Percentiles rank a stretch among this genome's conserved stretches.
phyloP scores from a whole-genome alignment of 1,139 yeast genomes.

The Hemisphaericaspora subhashii region DNA sequence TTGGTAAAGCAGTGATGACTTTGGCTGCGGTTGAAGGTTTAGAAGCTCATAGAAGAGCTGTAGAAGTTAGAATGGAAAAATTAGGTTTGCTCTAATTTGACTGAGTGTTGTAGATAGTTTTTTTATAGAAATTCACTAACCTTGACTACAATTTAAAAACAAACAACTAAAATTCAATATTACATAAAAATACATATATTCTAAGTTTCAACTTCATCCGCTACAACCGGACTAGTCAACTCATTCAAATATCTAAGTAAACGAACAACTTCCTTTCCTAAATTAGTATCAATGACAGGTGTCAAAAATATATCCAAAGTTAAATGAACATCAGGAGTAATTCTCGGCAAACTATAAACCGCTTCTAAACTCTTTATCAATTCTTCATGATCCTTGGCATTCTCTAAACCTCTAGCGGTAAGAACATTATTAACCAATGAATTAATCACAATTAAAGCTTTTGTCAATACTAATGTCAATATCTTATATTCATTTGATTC shows the following conservation, averaged over 20 bases:
- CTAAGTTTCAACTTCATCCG: background rate
- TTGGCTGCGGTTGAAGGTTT: conserved; percentile 96
- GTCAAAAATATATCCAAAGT: conserved; percentile 40
- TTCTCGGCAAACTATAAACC: conserved; percentile 20
- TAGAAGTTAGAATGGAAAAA: conserved; percentile 86
- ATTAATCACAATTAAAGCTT: conserved; percentile 38
- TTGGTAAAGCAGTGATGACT: conserved; percentile 94
- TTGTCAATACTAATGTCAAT: conserved; percentile 35
- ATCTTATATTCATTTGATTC: conserved; percentile 35
- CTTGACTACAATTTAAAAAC: too few species aligned
- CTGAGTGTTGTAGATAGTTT: conserved; percentile 8
- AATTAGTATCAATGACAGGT: conserved; percentile 36
- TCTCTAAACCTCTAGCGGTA: conserved; percentile 19
- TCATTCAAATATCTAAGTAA: conserved; percentile 28
- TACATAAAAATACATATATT: conserved; percentile 2
- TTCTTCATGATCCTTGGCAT: conserved; percentile 16
- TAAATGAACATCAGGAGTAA: conserved; percentile 38
- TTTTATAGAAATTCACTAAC: too few species aligned
- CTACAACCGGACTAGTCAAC: conserved; percentile 10
- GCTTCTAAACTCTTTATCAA: conserved; percentile 12
- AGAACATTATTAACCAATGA: conserved; percentile 37
- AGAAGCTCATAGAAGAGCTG: conserved; percentile 96
- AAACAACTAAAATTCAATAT: too few species aligned
- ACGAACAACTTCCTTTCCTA: conserved; percentile 42
- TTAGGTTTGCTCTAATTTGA: conserved; percentile 45